Base-by-base conservation (phyloP, 164 flowering plant species). In the Aristolochia contorta region DNA sequence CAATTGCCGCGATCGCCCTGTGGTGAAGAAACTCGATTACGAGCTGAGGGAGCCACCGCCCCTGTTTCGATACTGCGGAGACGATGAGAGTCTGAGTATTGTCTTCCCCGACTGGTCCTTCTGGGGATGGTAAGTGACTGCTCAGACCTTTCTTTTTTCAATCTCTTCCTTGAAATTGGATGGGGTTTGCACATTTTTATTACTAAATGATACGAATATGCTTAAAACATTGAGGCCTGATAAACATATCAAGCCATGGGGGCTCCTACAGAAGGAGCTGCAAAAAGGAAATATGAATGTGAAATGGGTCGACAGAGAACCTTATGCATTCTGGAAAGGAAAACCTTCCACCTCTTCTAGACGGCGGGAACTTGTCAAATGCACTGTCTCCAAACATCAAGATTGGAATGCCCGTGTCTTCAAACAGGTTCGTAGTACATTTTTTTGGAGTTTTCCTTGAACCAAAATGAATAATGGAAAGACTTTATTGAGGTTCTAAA, bases 171-270 rank as follows among this genome's bases (percentile, higher is more conserved):
- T 21, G n/a, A 54, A 24, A 54, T 8, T 3, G 10, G 18, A 55
- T 24, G 18, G 2, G 21, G 10, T 25, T 54, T 10, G 18, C 14
- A 20, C 10, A 12, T 1, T 3, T 21, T 15, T 4, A 54, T 20
- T n/a, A 7, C 0, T 54, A 22, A 24, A 16, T 49, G 22, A 6
- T 49, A 49, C 6, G 19, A n/a, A 49, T 49, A 20, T 49, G 53
- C 53, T 15, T 5, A 49, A n/a, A 4, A 21, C 27, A 64, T 70
- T 54, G 60, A 86, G 93, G 89, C 65, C 82, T 15, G 93, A 86
- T 67, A 51, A 73, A 18, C 74, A 79, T 46, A 81, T 86, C 68
- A 78, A 76, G 68, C 89, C 87, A 43, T 86, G 93, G 93, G 68
- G 54, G 1, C 21, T 50, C 2, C 56, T 76, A 68, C 59, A 64